Percentiles rank a stretch among this genome's conserved stretches.
These are phyloP conservation scores for Camelina neglecta DNA, from an alignment of 345 rosid species.

Conservation along the genomic window DNA sequence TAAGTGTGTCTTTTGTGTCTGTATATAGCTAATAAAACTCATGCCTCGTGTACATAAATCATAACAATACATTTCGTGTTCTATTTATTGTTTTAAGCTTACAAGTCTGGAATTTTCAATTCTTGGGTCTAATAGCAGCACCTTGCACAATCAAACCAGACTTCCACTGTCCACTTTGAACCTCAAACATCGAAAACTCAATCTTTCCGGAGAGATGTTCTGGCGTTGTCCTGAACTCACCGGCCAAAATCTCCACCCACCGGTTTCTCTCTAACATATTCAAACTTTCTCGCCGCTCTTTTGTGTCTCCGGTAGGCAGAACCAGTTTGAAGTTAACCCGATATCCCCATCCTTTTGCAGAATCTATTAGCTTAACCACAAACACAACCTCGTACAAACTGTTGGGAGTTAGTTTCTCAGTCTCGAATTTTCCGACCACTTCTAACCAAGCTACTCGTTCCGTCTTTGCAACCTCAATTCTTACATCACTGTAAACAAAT, in stretches of 20 bases:
- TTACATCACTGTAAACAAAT: conserved; percentile 13
- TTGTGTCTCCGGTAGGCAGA: conserved; percentile 50
- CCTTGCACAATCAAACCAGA: conserved; percentile 58
- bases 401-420: conserved; percentile 54
- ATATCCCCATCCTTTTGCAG: conserved; percentile 52
- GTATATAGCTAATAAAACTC: conserved; percentile 19
- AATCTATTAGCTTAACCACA: conserved; percentile 52
- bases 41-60: conserved; percentile 9
- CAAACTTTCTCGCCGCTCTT: conserved; percentile 47
- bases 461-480: conserved; percentile 53
- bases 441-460: conserved; percentile 59
- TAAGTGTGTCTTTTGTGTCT: conserved; percentile 18
- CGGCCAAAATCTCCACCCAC: conserved; percentile 60
- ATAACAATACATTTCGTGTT: conserved; percentile 8
- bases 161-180: conserved; percentile 57
- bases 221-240: conserved; percentile 47
- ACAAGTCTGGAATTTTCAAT: conserved; percentile 2
- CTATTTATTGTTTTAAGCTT: neutral
- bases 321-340: conserved; percentile 53
- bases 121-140: conserved; percentile 51
- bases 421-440: conserved; percentile 46
- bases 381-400: conserved; percentile 51
- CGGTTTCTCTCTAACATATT: conserved; percentile 36
- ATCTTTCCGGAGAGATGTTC: conserved; percentile 44
- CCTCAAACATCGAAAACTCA: conserved; percentile 55